Conservation (phyloP, 2,329 filamentous ascomycete genomes). For the Talaromyces islandicus region DNA sequence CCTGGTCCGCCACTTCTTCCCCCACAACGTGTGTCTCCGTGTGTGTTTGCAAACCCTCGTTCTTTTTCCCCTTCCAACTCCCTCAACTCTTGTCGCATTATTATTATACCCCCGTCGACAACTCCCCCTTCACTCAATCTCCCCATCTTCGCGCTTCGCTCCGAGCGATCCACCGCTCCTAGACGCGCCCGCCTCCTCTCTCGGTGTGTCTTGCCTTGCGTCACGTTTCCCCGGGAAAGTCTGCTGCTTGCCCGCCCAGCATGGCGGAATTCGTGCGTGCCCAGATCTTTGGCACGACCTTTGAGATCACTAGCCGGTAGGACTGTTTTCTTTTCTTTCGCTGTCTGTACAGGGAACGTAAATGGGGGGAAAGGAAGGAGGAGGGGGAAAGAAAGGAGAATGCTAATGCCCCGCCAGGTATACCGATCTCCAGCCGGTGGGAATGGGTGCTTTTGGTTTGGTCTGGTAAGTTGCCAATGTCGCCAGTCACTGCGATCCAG, state of each 20-base stretch:
- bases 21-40: neutral
- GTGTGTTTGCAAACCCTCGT: neutral
- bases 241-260: slow-evolving; percentile 32
- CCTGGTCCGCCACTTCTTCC: neutral
- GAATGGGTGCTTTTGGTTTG: slow-evolving; percentile 97
- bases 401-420: slow-evolving; percentile 56
- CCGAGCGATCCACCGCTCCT: neutral
- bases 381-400: slow-evolving; percentile 19
- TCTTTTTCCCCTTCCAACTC: neutral
- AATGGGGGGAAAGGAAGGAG: neutral
- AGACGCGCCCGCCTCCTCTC: neutral
- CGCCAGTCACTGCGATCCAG: neutral
- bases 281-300: slow-evolving; percentile 98
- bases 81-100: neutral
- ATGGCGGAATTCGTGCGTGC: slow-evolving; percentile 99
- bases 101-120: neutral
- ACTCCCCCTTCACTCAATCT: neutral
- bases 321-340: slow-evolving; percentile 4
- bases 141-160: no score
- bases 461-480: slow-evolving; percentile 66
- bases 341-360: neutral
- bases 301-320: slow-evolving; percentile 98
- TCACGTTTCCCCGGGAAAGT: neutral
- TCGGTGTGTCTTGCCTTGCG: neutral
- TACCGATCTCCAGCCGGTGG: slow-evolving; percentile 94